phyloP scores from a whole-genome alignment of 1,284 basidiomycete species.

The Uromyces viciae-fabae region DNA sequence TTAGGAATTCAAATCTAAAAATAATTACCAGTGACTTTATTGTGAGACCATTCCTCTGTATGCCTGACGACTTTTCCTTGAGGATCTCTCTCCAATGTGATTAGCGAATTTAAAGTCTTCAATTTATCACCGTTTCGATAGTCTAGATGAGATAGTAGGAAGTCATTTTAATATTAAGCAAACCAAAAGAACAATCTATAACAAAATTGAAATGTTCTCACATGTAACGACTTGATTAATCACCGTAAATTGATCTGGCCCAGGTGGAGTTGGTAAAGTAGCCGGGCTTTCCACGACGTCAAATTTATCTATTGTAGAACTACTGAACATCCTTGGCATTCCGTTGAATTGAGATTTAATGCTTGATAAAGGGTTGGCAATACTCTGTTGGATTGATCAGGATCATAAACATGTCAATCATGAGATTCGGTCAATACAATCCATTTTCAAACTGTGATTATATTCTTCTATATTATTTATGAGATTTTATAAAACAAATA shows the following conservation, averaged over 20 bases:
- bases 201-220: no score
- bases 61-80: slow-evolving; percentile 45
- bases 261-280: slow-evolving; percentile 36
- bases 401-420: not conserved
- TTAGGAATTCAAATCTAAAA: not conserved
- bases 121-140: slow-evolving; percentile 38
- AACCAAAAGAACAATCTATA: no score
- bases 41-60: slow-evolving; percentile 47
- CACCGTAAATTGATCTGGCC: slow-evolving; percentile 39
- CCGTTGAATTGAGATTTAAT: slow-evolving; percentile 47
- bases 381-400: slow-evolving; percentile 10
- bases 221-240: slow-evolving; percentile 47
- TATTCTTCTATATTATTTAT: not conserved
- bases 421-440: no score
- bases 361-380: slow-evolving; percentile 32
- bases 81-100: slow-evolving; percentile 44
- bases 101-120: slow-evolving; percentile 45
- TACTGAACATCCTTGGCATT: slow-evolving; percentile 45
- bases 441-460: not conserved
- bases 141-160: slow-evolving; percentile 12
- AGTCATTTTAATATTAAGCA: no score
- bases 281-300: slow-evolving; percentile 41
- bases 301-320: slow-evolving; percentile 45
- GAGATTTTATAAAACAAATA: not conserved
- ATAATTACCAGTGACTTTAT: slow-evolving; percentile 32